Evolutionary conservation across 2,329 filamentous ascomycete species (phyloP).

Genomic region (Sporothrix mexicana): DNA sequence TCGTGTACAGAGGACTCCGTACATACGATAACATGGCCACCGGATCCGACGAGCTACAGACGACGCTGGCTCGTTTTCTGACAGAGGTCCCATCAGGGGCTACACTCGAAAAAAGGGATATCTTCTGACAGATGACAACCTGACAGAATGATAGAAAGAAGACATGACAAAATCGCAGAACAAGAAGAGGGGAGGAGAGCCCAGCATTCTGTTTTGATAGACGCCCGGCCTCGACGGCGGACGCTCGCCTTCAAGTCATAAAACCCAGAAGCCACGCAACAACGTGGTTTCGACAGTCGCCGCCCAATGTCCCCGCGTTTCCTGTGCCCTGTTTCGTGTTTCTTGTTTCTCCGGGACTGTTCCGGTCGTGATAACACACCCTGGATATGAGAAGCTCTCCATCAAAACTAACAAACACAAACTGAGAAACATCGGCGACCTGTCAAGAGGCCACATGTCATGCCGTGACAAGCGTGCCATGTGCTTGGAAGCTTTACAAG

Average conservation of each 20-base stretch:
- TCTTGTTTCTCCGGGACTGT: neutral
- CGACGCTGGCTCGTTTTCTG: neutral
- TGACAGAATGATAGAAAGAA: neutral
- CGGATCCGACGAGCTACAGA: neutral
- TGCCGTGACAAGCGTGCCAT: neutral
- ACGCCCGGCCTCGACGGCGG: conserved; percentile 18
- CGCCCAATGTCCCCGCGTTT: too few relatives aligned
- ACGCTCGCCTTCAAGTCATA: neutral
- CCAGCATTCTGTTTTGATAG: neutral
- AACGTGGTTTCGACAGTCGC: conserved; percentile 3
- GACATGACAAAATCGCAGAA: neutral
- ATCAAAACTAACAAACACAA: neutral
- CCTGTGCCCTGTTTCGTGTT: neutral
- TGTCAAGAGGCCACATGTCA: neutral
- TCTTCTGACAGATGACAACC: neutral
- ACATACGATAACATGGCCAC: neutral
- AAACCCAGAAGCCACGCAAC: neutral
- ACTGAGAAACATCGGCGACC: neutral
- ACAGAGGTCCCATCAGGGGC: neutral
- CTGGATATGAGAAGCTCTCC: neutral
- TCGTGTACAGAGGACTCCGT: too few relatives aligned
- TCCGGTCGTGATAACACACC: neutral
- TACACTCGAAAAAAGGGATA: neutral
- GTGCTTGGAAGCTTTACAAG: conserved; percentile 3
- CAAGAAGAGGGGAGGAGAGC: neutral